phyloP scores from a whole-genome alignment of 2,329 filamentous ascomycete genomes.

The Ophiostoma tasmaniense region DNA sequence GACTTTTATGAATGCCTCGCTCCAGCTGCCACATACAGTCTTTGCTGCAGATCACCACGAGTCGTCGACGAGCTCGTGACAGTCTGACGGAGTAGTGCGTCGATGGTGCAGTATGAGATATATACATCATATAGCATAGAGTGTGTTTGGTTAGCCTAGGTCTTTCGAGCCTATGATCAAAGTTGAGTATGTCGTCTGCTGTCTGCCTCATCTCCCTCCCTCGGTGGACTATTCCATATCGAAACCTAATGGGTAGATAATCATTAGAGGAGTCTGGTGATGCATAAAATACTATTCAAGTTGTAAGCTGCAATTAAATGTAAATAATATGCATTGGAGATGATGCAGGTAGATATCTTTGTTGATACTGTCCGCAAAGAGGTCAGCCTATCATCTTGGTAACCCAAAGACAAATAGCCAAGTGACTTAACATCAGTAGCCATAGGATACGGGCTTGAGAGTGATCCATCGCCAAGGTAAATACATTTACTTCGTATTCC shows the following conservation, averaged over 20 bases:
- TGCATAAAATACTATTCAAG: not conserved
- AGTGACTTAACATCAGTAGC: not conserved
- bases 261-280: not conserved
- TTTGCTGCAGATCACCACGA: not conserved
- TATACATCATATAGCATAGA: not conserved
- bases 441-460: not conserved
- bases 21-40: not conserved
- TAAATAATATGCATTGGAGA: not conserved
- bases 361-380: not conserved
- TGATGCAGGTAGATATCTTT: not conserved
- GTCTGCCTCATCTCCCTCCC: not conserved
- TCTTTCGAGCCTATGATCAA: not conserved
- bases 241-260: not conserved
- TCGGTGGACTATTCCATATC: not conserved
- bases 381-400: not conserved
- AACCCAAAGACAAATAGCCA: not conserved
- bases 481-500: not conserved
- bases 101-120: not conserved
- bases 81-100: not conserved
- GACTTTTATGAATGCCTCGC: not conserved
- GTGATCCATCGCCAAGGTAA: not conserved
- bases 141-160: not conserved
- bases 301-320: not conserved
- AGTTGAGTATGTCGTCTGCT: not conserved
- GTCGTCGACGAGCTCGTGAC: not conserved